phyloP scores from a whole-genome alignment of 2,329 filamentous ascomycete genomes.

The Dothiorella sarmentorum region DNA sequence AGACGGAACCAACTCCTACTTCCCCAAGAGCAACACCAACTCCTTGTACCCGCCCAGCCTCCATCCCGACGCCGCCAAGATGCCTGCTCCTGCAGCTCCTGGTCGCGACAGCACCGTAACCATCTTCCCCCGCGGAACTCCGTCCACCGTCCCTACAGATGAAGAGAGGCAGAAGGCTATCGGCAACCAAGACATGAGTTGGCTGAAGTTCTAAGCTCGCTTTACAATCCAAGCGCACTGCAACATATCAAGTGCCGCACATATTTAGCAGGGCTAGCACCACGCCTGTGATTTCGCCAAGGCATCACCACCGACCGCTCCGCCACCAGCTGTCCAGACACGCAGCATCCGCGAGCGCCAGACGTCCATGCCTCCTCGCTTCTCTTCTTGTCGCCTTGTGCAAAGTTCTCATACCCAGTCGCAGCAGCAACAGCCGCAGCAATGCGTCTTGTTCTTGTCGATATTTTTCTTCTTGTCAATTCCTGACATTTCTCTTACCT shows the following conservation, averaged over 20 bases:
- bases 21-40: constrained; percentile 44
- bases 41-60: constrained; percentile 22
- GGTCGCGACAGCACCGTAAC: constrained; percentile 42
- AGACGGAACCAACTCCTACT: constrained; percentile 34
- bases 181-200: constrained; percentile 65
- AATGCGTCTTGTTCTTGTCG: constrained; percentile 8
- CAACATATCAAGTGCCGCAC: no score
- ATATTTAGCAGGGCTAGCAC: not conserved
- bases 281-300: not conserved
- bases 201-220: constrained; percentile 61
- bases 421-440: not conserved
- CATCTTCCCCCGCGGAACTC: constrained; percentile 36
- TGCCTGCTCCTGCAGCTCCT: constrained; percentile 27
- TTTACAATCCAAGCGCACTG: not conserved
- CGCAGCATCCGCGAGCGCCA: not conserved
- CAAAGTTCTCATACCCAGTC: constrained; percentile 1
- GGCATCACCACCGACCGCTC: not conserved
- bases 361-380: constrained; percentile 1
- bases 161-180: constrained; percentile 29
- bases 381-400: constrained; percentile 4
- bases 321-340: not conserved
- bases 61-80: constrained; percentile 20
- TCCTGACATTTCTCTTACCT: not conserved
- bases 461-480: constrained; percentile 6
- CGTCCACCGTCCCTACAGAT: constrained; percentile 21